Percentiles rank a stretch among this genome's conserved stretches.
Evolutionary conservation across 495 filamentous ascomycete species (phyloP).

Genomic region (Annulohypoxylon moriforme): DNA sequence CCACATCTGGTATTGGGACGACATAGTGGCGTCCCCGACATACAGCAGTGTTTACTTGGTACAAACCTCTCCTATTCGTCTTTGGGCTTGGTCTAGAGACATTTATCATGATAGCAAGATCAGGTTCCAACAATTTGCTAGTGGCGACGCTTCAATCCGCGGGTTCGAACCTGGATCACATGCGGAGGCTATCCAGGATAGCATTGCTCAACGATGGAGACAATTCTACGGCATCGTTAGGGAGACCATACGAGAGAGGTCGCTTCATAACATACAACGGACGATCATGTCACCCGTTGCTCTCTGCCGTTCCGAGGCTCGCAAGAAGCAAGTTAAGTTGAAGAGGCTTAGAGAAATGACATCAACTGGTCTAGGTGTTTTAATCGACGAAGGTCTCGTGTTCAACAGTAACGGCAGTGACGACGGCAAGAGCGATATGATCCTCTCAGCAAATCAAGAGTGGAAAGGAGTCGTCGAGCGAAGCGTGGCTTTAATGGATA

Average conservation of each 20-base stretch:
- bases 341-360: conserved; percentile 76
- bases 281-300: conserved; percentile 76
- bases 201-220: conserved; percentile 68
- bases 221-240: conserved; percentile 85
- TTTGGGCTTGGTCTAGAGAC: conserved; percentile 74
- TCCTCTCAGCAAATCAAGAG: conserved; percentile 61
- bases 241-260: conserved; percentile 73
- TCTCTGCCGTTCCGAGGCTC: conserved; percentile 73
- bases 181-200: conserved; percentile 31
- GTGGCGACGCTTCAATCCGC: conserved; percentile 6
- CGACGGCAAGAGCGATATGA: conserved; percentile 53
- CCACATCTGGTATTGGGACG: conserved; percentile 94
- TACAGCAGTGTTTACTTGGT: conserved; percentile 80
- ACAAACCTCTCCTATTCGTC: conserved; percentile 79
- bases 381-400: conserved; percentile 82
- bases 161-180: conserved; percentile 27
- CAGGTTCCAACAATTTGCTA: conserved; percentile 56
- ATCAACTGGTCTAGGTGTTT: conserved; percentile 85
- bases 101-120: conserved; percentile 68
- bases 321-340: conserved; percentile 73
- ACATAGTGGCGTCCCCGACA: conserved; percentile 76
- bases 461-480: conserved; percentile 78
- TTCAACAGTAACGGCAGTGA: conserved; percentile 57
- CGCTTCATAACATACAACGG: conserved; percentile 68
- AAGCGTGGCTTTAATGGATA: conserved; percentile 83